A percentile compares a stretch with the other conserved stretches of the same genome.
phyloP scores from a whole-genome alignment of 495 filamentous ascomycete genomes.

The Neurospora cerealis region DNA sequence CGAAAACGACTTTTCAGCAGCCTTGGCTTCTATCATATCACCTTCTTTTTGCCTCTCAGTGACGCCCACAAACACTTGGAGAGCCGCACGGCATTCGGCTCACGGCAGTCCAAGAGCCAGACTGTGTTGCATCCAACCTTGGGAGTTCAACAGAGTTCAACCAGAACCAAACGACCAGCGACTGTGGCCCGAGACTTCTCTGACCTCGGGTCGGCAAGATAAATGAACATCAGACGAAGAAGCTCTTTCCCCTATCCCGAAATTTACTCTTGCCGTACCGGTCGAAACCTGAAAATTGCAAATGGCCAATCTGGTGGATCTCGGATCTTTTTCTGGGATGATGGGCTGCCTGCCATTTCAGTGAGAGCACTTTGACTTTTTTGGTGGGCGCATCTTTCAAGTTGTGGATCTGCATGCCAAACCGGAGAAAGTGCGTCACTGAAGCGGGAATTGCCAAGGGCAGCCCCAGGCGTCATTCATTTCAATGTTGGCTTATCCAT shows the following conservation, averaged over 20 bases:
- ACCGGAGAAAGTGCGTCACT: not conserved
- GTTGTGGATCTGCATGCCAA: not conserved
- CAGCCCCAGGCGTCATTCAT: not conserved
- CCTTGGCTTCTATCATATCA: not conserved
- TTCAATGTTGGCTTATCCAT: not conserved
- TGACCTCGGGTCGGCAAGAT: not conserved
- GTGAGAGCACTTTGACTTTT: not conserved
- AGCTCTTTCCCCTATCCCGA: not conserved
- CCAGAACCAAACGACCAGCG: not conserved
- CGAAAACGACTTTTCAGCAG: not conserved
- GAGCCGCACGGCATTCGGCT: not conserved
- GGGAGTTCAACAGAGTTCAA: not conserved
- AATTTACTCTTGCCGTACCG: not conserved
- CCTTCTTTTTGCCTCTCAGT: not conserved
- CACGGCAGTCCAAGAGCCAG: not conserved
- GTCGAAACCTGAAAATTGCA: not conserved
- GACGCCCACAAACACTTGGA: not conserved
- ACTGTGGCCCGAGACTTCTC: not conserved
- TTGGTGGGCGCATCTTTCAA: not conserved
- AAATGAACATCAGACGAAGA: not conserved
- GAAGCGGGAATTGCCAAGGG: not conserved
- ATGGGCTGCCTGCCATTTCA: not conserved
- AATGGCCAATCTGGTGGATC: not conserved
- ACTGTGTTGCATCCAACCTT: not conserved
- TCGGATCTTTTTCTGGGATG: not conserved